Conservation (phyloP, 495 filamentous ascomycete genomes). For the Chlorociboria aeruginascens region DNA sequence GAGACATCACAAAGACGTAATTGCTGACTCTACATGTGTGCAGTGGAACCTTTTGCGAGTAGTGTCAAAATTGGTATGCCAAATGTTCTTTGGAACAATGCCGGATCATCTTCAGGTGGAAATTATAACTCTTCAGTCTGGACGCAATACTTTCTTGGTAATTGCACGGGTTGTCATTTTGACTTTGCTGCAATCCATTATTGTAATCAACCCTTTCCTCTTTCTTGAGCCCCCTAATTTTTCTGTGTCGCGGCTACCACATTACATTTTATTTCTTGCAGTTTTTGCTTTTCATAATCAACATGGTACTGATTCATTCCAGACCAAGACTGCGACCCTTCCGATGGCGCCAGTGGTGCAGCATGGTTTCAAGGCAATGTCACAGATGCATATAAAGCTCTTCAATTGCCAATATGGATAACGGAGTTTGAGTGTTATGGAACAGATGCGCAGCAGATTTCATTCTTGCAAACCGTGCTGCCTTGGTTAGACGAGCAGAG, state of each 20-base stretch:
- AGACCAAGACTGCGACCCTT: constrained; percentile 34
- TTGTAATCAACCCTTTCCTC: no score
- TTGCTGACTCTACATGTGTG: no score
- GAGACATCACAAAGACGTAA: no score
- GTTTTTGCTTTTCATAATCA: no score
- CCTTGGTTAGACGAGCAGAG: constrained; percentile 51
- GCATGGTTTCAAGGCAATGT: constrained; percentile 47
- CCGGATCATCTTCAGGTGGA: constrained; percentile 43
- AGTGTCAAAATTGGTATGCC: constrained; percentile 56
- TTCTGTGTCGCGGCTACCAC: no score
- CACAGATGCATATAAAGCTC: constrained; percentile 33
- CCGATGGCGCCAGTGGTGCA: constrained; percentile 15
- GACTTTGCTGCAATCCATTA: constrained; percentile 58
- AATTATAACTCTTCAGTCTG: constrained; percentile 43
- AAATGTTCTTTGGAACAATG: constrained; percentile 34
- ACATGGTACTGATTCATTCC: no score
- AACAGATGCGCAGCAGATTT: constrained; percentile 29
- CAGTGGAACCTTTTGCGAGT: constrained; percentile 57
- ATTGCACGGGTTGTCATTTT: constrained; percentile 46
- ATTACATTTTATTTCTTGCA: no score
- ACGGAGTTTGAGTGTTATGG: constrained; percentile 60
- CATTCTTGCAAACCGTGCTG: constrained; percentile 45
- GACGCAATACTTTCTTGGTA: constrained; percentile 45
- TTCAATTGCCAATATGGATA: constrained; percentile 53
- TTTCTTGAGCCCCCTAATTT: no score